Evolutionary conservation across 192 early-diverging fungal genomes (phyloP).

Genomic region (Podila horticola): DNA sequence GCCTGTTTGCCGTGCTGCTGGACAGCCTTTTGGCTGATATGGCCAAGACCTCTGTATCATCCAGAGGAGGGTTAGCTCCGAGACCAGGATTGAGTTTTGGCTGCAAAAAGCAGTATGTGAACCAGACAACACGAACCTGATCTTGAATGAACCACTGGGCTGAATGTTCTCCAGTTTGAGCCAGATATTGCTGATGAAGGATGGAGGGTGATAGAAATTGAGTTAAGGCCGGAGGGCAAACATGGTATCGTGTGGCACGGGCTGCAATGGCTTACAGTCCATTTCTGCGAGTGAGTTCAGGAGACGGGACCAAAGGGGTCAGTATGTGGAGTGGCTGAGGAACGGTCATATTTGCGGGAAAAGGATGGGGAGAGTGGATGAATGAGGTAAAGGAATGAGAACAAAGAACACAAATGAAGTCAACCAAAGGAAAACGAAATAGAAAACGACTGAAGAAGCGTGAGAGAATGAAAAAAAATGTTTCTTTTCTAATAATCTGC

Average conservation of each 20-base stretch:
- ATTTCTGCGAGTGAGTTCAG: conserved; percentile 49
- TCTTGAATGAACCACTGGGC: conserved; percentile 81
- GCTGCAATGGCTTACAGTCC: conserved; percentile 29
- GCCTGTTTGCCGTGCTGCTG: conserved; percentile 54
- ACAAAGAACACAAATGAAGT: background rate
- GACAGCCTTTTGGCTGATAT: conserved; percentile 64
- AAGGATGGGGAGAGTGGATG: background rate
- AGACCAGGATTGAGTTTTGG: background rate
- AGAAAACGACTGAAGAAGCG: too few species aligned
- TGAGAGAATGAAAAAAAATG: too few species aligned
- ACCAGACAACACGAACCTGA: conserved; percentile 50
- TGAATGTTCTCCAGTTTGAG: conserved; percentile 83
- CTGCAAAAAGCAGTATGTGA: too few species aligned
- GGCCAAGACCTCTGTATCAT: conserved; percentile 67
- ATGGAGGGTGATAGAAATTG: background rate
- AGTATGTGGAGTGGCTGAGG: conserved; percentile 50
- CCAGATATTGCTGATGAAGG: conserved; percentile 66
- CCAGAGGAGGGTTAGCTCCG: background rate
- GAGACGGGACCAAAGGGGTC: conserved; percentile 61
- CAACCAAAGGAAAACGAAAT: background rate
- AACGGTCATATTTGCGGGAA: conserved; percentile 13
- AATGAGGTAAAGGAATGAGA: background rate
- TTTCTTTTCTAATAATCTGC: too few species aligned
- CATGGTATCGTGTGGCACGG: conserved; percentile 2
- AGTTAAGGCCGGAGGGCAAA: background rate